A percentile compares a stretch with the other conserved stretches of the same genome.
Evolutionary conservation across 768 basidiomycete genomes (phyloP).

Genomic region (Boletus fagicola): DNA sequence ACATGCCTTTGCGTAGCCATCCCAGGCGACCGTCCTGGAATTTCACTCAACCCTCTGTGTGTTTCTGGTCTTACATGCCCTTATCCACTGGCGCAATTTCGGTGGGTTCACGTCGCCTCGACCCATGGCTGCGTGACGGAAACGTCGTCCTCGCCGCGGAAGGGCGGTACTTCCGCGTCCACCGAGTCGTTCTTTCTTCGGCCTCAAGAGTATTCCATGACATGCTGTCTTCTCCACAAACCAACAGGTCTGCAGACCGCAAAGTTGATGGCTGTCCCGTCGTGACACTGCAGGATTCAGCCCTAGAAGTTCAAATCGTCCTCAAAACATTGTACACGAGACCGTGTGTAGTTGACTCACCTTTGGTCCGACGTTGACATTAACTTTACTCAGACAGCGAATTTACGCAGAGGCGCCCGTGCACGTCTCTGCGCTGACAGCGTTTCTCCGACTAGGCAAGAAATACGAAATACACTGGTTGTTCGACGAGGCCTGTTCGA

Average conservation of each 20-base stretch:
- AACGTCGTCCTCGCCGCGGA: conserved; percentile 25
- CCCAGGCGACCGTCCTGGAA: conserved; percentile 12
- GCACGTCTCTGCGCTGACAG: conserved; percentile 21
- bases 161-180: conserved; percentile 23
- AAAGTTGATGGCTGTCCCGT: conserved; percentile 27
- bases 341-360: conserved; percentile 21
- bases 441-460: conserved; percentile 25
- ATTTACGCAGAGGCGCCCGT: conserved; percentile 18
- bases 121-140: conserved; percentile 26
- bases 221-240: conserved; percentile 16
- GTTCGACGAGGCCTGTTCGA: conserved; percentile 22
- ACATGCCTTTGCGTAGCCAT: conserved; percentile 18
- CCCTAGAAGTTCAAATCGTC: conserved; percentile 26
- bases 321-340: conserved; percentile 23
- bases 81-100: conserved; percentile 10
- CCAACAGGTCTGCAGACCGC: conserved; percentile 9
- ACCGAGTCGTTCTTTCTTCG: conserved; percentile 22
- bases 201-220: conserved; percentile 22
- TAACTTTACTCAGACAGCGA: conserved; percentile 21
- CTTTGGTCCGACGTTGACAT: not conserved
- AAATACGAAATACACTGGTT: conserved; percentile 26
- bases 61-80: conserved; percentile 24
- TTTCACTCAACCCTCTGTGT: conserved; percentile 10
- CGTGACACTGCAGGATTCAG: conserved; percentile 18
- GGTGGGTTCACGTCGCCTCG: conserved; percentile 20